A percentile compares a stretch with the other conserved stretches of the same genome.
phyloP scores from a whole-genome alignment of 768 basidiomycete genomes.

The Lentinula guzmanii region DNA sequence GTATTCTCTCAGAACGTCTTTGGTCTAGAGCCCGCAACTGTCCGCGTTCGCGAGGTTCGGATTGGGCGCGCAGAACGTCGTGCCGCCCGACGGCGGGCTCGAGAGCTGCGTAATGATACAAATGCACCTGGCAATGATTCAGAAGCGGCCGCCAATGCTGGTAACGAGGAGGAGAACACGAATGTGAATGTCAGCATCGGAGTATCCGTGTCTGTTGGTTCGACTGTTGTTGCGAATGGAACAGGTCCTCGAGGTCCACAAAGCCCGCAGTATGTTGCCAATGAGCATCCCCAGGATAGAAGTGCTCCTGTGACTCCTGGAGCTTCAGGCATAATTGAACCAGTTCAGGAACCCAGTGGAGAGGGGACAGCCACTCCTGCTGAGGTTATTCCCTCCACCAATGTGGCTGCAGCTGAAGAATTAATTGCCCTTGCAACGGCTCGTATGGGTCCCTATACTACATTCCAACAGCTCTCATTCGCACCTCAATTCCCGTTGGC shows the following conservation, averaged over 20 bases:
- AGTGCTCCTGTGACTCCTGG: slow-evolving; percentile 9
- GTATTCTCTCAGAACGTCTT: slow-evolving; percentile 91
- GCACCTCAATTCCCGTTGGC: slow-evolving; percentile 86
- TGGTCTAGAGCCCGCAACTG: slow-evolving; percentile 87
- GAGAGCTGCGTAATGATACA: slow-evolving; percentile 55
- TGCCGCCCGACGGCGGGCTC: slow-evolving; percentile 74
- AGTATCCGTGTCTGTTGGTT: slow-evolving; percentile 44
- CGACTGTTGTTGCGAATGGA: slow-evolving; percentile 27
- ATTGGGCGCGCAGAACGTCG: slow-evolving; percentile 85
- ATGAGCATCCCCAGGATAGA: slow-evolving; percentile 31
- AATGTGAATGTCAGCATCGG: slow-evolving; percentile 60
- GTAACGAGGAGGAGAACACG: slow-evolving; percentile 27
- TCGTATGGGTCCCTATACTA: slow-evolving; percentile 80
- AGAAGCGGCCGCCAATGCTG: slow-evolving; percentile 38
- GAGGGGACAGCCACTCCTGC: slow-evolving; percentile 14
- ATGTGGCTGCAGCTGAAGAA: slow-evolving; percentile 55
- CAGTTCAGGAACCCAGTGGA: slow-evolving; percentile 6
- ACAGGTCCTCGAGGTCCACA: slow-evolving; percentile 23
- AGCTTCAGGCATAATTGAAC: slow-evolving; percentile 15
- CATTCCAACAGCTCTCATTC: slow-evolving; percentile 85
- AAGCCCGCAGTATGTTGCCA: slow-evolving; percentile 35
- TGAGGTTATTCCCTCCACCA: slow-evolving; percentile 27
- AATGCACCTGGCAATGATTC: slow-evolving; percentile 33
- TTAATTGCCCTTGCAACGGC: slow-evolving; percentile 60
- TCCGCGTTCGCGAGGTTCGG: slow-evolving; percentile 89